Percentiles rank a stretch among this genome's conserved stretches.
phyloP scores from a whole-genome alignment of 805 yeast species.

The Ogataea thermomethanolica region DNA sequence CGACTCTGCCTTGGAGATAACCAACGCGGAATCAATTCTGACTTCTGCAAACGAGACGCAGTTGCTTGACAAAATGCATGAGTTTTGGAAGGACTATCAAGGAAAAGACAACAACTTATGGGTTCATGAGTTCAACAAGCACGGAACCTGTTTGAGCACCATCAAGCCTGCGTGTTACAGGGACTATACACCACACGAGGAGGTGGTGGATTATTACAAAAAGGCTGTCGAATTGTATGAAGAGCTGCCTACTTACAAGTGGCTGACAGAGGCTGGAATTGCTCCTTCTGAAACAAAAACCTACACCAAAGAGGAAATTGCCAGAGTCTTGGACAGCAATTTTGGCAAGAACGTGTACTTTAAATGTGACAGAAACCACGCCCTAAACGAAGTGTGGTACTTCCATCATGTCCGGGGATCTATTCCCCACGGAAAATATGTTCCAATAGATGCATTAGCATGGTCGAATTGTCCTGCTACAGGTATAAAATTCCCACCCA shows the following conservation, averaged over 20 bases:
- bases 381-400: constrained; percentile 73
- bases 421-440: constrained; percentile 59
- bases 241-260: constrained; percentile 61
- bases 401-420: constrained; percentile 75
- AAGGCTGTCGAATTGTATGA: constrained; percentile 56
- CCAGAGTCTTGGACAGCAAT: constrained; percentile 46
- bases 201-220: constrained; percentile 68
- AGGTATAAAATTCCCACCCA: constrained; percentile 74
- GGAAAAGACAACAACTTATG: constrained; percentile 70
- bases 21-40: constrained; percentile 46
- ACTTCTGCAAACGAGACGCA: constrained; percentile 44
- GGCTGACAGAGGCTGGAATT: constrained; percentile 67
- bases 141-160: constrained; percentile 88
- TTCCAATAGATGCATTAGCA: constrained; percentile 56
- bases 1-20: constrained; percentile 54
- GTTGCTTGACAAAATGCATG: constrained; percentile 53
- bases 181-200: constrained; percentile 31
- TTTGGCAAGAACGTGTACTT: constrained; percentile 58
- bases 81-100: constrained; percentile 69
- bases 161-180: constrained; percentile 68
- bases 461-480: constrained; percentile 61
- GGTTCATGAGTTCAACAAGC: constrained; percentile 92
- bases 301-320: constrained; percentile 54
- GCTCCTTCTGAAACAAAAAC: constrained; percentile 56
- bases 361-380: constrained; percentile 52